phyloP scores from a whole-genome alignment of 2,329 filamentous ascomycete genomes.

The Aspergillus sp. region DNA sequence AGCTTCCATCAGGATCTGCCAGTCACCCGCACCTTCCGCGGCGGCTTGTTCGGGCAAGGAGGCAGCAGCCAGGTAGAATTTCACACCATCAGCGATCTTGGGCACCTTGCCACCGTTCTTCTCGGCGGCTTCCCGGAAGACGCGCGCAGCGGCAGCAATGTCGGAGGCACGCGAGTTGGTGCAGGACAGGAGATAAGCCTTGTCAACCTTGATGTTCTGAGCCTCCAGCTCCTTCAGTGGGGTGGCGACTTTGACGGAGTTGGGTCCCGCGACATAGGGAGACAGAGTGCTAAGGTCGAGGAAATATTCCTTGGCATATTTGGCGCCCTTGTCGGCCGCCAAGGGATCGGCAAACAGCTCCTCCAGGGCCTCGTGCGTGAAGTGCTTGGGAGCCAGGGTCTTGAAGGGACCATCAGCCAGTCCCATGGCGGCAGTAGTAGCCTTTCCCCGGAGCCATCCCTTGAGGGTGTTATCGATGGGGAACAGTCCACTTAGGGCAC shows the following conservation, averaged over 20 bases:
- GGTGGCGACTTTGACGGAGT: slow-evolving; percentile 83
- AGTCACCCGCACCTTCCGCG: slow-evolving; percentile 79
- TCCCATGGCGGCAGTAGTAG: background rate
- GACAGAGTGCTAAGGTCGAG: slow-evolving; percentile 79
- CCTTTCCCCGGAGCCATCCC: slow-evolving; percentile 63
- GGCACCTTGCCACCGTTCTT: slow-evolving; percentile 60
- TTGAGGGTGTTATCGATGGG: slow-evolving; percentile 73
- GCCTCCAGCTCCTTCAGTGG: slow-evolving; percentile 70
- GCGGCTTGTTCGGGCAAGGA: slow-evolving; percentile 72
- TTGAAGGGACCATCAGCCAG: slow-evolving; percentile 42
- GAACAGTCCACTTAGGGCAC: slow-evolving; percentile 71
- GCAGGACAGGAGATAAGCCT: slow-evolving; percentile 85
- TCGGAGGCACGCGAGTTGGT: slow-evolving; percentile 84
- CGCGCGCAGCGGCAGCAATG: slow-evolving; percentile 73
- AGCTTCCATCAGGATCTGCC: slow-evolving; percentile 76
- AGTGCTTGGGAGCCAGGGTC: slow-evolving; percentile 53
- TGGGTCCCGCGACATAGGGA: slow-evolving; percentile 82
- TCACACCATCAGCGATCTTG: slow-evolving; percentile 71
- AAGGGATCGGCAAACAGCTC: slow-evolving; percentile 66
- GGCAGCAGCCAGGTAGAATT: slow-evolving; percentile 87
- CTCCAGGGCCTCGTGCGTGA: slow-evolving; percentile 72
- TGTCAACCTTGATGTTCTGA: slow-evolving; percentile 74
- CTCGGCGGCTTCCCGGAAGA: slow-evolving; percentile 74
- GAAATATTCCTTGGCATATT: slow-evolving; percentile 79
- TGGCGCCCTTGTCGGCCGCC: slow-evolving; percentile 70